Evolutionary conservation across 257 asterid genomes (phyloP).

Genomic region (Solanum habrochaites): DNA sequence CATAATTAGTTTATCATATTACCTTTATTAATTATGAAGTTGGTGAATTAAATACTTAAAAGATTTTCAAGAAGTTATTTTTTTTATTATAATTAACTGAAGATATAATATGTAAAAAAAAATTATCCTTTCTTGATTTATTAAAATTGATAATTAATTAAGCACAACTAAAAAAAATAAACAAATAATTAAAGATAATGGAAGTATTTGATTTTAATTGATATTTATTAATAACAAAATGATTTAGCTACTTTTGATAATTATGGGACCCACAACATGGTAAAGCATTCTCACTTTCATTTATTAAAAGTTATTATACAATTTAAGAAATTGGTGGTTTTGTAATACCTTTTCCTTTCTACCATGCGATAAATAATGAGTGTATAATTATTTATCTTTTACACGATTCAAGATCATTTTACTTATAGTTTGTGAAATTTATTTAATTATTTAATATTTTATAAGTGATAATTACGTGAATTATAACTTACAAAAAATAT

Average conservation of each 20-base stretch:
- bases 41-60: rapidly evolving
- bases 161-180: too few species aligned
- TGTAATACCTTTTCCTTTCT: neutral
- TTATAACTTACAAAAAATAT: neutral
- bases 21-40: too few species aligned
- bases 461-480: neutral
- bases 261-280: neutral
- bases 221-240: neutral
- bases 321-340: neutral
- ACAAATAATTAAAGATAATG: rapidly evolving
- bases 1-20: too few species aligned
- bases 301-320: neutral
- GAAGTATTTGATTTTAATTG: too few species aligned
- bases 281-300: neutral
- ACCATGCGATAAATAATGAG: too few species aligned
- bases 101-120: too few species aligned
- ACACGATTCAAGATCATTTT: neutral
- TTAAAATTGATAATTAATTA: too few species aligned
- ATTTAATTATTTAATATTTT: neutral
- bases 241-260: neutral
- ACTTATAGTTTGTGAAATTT: neutral
- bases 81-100: too few species aligned
- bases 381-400: neutral
- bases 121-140: too few species aligned
- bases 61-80: too few species aligned